Evolutionary conservation across 352 stramenopile species (phyloP).

Genomic region (Detonula confervacea): DNA sequence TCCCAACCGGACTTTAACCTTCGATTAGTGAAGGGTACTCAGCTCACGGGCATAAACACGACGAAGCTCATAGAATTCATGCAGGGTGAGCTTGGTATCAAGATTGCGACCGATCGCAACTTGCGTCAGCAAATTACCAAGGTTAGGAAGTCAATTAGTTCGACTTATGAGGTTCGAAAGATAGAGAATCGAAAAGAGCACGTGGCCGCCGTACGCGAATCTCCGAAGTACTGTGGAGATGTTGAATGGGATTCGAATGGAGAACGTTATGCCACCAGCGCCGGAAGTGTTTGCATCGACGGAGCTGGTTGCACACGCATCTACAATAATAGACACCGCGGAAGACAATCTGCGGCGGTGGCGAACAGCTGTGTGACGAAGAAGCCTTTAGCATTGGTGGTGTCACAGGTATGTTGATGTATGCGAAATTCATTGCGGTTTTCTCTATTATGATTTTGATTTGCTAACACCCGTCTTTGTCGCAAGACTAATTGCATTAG

Average conservation of each 20-base stretch:
- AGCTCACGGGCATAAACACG: neutral
- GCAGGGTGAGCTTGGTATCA: neutral
- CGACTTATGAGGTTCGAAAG: neutral
- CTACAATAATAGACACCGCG: conserved; percentile 3
- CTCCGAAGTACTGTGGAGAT: neutral
- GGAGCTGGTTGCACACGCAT: neutral
- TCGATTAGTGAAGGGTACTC: neutral
- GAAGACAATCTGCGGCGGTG: neutral
- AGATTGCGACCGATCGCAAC: neutral
- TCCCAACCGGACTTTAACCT: neutral
- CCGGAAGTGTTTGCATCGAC: neutral
- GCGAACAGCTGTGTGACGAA: neutral
- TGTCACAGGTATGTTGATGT: conserved; percentile 8
- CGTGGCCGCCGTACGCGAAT: neutral
- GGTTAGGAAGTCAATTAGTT: neutral
- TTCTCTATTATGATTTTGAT: no score
- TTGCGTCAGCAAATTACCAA: neutral
- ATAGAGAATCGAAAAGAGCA: neutral
- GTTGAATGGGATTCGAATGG: neutral
- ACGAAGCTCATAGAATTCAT: neutral
- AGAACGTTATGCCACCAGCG: neutral
- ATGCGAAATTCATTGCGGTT: neutral
- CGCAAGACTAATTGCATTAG: neutral
- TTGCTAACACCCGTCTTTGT: no score
- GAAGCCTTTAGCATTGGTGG: neutral